These are phyloP conservation scores for Papiliotrema laurentii DNA, from an alignment of 1,284 basidiomycete species.

Conservation along the genomic window DNA sequence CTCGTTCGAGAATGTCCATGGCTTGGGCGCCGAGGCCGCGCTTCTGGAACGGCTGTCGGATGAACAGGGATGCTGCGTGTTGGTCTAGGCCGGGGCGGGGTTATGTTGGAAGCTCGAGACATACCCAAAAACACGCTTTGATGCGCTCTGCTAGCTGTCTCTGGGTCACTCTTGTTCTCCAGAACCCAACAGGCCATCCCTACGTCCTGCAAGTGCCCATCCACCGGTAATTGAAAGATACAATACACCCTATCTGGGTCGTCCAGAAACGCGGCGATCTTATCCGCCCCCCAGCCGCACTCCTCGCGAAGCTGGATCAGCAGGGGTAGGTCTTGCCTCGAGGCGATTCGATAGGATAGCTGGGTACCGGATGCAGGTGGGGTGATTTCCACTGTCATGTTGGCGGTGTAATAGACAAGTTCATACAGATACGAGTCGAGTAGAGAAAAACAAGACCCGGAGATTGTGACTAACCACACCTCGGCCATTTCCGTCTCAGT, in stretches of 20 bases:
- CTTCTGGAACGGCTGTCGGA: conserved; percentile 15
- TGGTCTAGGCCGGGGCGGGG: not conserved
- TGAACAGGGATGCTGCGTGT: conserved; percentile 26
- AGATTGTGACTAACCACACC: too few species aligned
- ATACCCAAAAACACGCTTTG: conserved; percentile 16
- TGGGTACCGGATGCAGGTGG: too few species aligned
- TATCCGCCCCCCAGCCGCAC: not conserved
- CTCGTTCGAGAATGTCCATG: conserved; percentile 21
- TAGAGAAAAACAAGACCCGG: too few species aligned
- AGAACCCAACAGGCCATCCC: conserved; percentile 27
- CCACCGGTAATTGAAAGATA: conserved; percentile 11
- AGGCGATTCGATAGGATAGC: not conserved
- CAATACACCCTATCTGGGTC: conserved; percentile 9
- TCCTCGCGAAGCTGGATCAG: conserved; percentile 1
- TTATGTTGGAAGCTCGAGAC: conserved; percentile 1
- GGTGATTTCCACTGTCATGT: too few species aligned
- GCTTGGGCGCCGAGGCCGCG: conserved; percentile 14
- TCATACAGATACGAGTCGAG: too few species aligned
- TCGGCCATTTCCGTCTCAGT: too few species aligned
- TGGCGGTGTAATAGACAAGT: too few species aligned
- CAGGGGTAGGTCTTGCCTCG: not conserved
- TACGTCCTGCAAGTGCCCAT: conserved; percentile 7
- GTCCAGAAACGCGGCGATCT: not conserved
- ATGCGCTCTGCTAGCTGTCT: conserved; percentile 11
- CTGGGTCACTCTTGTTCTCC: conserved; percentile 15